Base-by-base conservation (phyloP, 2,329 filamentous ascomycete species). In the Bipolaris oryzae region DNA sequence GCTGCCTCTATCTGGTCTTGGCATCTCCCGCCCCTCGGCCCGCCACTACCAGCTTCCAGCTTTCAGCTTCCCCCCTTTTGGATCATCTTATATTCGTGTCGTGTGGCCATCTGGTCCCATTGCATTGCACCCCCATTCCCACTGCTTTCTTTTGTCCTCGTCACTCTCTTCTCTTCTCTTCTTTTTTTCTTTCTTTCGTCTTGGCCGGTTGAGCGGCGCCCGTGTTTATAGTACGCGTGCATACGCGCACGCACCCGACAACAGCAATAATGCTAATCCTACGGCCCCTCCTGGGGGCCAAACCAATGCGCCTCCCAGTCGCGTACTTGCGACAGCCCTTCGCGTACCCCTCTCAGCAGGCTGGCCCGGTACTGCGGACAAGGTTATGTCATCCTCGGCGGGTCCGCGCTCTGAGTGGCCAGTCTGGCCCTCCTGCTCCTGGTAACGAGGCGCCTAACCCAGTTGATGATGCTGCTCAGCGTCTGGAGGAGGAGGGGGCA, bases 361-460 rank as follows among this genome's bases (percentile, higher is more conserved):
- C 67, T 69, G 68, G 67, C 39, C 58, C 62, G 53, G 52, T 60
- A 48, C 50, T 54, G 57, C 50, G 44, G 31, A 59, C 49, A 45
- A 56, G 43, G 54, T 42, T 35, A 56, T 57, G 44, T 21, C 58
- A 55, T 31, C 51, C 50, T 47, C 46, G 50, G 15, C 61, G 64
- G 56, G 53, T 52, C 34, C 70, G 72, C 49, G 45, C 62, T 42
- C 62, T 75, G 42, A 75, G 62, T 51, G 73, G 73, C 57, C 74
- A 76, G 60, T 66, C 70, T 39, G 73, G 72, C 20, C 71, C 73
- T 21, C 72, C 72, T 11, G 68, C 70, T 28, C 74, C 74, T 31
- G 73, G 73, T 37, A 75, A 75, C 53, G 73, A 75, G 53, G 58
- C 73, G 10, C 75, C 75, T 20, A 74, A 76, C 51, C 74, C 75